Evolutionary conservation across 306 rosid genomes (phyloP).

Genomic region (Rosa lucieae): DNA sequence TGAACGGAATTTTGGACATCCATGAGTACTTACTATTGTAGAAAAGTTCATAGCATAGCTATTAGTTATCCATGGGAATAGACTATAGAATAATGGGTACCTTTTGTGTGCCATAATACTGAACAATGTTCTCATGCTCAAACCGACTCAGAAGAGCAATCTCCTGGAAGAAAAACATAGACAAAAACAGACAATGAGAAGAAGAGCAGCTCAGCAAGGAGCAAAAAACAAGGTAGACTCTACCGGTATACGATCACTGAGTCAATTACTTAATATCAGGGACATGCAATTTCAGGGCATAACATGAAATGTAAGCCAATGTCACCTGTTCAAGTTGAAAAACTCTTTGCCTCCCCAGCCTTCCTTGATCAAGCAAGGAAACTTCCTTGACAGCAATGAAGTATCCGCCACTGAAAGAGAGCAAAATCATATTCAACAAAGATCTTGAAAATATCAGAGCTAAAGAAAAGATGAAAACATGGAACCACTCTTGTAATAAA

Average conservation of each 20-base stretch:
- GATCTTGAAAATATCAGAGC: conserved; percentile 8
- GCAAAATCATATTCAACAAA: conserved; percentile 18
- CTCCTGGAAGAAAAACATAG: conserved; percentile 52
- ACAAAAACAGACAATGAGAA: conserved; percentile 27
- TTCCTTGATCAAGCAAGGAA: conserved; percentile 88
- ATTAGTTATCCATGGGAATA: background rate
- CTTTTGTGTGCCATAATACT: conserved; percentile 78
- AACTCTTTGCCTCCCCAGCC: conserved; percentile 8
- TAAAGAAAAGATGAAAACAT: background rate
- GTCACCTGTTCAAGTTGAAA: no score
- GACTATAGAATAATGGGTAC: conserved; percentile 40
- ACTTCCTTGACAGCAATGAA: conserved; percentile 95
- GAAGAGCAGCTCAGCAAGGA: conserved; percentile 16
- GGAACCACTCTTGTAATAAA: background rate
- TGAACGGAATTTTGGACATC: background rate
- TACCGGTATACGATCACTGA: conserved; percentile 4
- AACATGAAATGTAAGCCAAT: no score
- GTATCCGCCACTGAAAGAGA: conserved; percentile 53
- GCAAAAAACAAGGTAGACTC: conserved; percentile 23
- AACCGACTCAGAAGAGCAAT: conserved; percentile 85
- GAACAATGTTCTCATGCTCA: conserved; percentile 90
- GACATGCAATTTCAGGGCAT: background rate
- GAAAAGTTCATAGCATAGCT: background rate
- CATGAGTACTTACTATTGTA: background rate
- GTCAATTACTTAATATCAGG: background rate